Base-by-base conservation (phyloP, 805 yeast genomes). In the Zygosaccharomyces gambellarensis region DNA sequence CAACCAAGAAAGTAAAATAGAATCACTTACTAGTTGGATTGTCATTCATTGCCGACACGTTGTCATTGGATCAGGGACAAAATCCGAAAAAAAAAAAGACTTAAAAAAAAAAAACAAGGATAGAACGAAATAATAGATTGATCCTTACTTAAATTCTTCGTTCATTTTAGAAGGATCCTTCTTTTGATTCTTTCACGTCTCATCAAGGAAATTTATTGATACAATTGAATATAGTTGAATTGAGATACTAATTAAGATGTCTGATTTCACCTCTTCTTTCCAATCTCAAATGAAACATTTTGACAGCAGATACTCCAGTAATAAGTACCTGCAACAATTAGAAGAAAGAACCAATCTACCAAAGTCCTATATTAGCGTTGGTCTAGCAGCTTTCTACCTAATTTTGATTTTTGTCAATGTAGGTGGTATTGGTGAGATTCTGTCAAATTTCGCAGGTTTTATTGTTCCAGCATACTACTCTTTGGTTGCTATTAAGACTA, bases 341-440 rank as follows among this genome's bases (percentile, higher is more conserved):
- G 80, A 77, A 56, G 53, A 55, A 4, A 69, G 67, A 46, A 74
- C 80, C 45, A 72, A 76, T 44, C 59, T 79, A 30, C 97, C 98
- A 67, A 85, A 90, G 77, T 84, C 96, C 2, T 94, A 92, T 65
- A 85, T 87, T 36, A 85, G 83, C 19, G 69, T 85, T 48, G 92
- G 83, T 23, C 75, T 77, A 25, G 83, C 73, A 31, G 82, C 69
- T 4, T 63, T 81, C 43, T 94, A 94, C 73, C 75, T 90, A 56
- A 71, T 90, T 38, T 68, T 92, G 61, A 82, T 90, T 51, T 89
- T 92, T 71, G 73, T 90, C 63, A 95, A 94, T 72, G 74, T 90
- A 59, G 98, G 96, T 54, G 98, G 97, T 27, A 75, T 94, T 62
- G 99, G 99, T 53, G 95, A 90, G 74, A 81, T 94, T 62, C 78